phyloP scores from a whole-genome alignment of 1,139 yeast genomes.

The Taiozyma sp. region DNA sequence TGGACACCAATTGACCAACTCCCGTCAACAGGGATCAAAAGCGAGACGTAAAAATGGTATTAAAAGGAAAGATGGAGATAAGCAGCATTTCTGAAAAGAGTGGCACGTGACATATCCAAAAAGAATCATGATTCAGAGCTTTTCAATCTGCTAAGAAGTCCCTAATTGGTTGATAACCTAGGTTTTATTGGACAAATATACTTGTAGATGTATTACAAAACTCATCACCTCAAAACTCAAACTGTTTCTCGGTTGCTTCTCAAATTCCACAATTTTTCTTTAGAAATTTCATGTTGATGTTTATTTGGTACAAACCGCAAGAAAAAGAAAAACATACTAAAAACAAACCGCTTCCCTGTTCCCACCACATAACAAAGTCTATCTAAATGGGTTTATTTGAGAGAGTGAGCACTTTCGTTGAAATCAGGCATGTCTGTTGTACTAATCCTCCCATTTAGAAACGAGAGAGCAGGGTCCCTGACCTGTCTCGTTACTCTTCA shows the following conservation, averaged over 20 bases:
- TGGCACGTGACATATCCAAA: too few species aligned
- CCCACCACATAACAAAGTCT: not conserved
- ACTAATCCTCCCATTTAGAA: not conserved
- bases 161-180: too few species aligned
- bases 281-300: not conserved
- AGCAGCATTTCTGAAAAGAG: too few species aligned
- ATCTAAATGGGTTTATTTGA: not conserved
- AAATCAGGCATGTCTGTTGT: not conserved
- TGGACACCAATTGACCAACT: too few species aligned
- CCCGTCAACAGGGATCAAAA: too few species aligned
- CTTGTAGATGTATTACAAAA: too few species aligned
- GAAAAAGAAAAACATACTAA: not conserved
- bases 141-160: too few species aligned
- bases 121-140: too few species aligned
- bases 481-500: constrained; percentile 11
- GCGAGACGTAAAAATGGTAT: too few species aligned
- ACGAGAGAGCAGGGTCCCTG: constrained; percentile 10
- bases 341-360: not conserved
- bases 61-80: too few species aligned
- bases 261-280: not conserved
- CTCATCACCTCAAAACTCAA: too few species aligned
- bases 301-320: not conserved
- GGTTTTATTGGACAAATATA: too few species aligned
- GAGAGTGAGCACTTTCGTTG: not conserved
- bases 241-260: not conserved